These are phyloP conservation scores for Coniella vitis DNA, from an alignment of 2,329 filamentous ascomycete genomes.

Conservation along the genomic window DNA sequence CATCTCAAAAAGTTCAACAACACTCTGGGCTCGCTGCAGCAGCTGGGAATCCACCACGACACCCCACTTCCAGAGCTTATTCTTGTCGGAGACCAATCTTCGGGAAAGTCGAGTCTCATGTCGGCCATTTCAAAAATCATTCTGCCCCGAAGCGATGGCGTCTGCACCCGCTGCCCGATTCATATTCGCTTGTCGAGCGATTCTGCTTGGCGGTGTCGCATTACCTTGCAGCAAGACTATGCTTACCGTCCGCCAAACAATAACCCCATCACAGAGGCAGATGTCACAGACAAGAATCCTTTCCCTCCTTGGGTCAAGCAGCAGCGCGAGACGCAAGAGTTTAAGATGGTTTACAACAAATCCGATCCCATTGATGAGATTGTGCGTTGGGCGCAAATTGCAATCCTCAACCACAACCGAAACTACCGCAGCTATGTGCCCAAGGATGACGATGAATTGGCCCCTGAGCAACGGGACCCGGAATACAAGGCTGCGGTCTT, in stretches of 20 bases:
- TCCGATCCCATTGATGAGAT: slow-evolving; percentile 59
- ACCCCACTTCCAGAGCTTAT: slow-evolving; percentile 72
- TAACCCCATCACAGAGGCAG: slow-evolving; percentile 33
- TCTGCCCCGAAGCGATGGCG: slow-evolving; percentile 62
- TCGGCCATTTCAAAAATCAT: slow-evolving; percentile 63
- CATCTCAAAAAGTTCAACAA: slow-evolving; percentile 59
- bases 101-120: slow-evolving; percentile 69
- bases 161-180: slow-evolving; percentile 74
- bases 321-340: slow-evolving; percentile 44
- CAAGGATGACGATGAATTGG: slow-evolving; percentile 25
- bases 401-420: slow-evolving; percentile 61
- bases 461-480: slow-evolving; percentile 14
- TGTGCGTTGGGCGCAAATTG: slow-evolving; percentile 69
- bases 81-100: slow-evolving; percentile 77
- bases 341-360: slow-evolving; percentile 57
- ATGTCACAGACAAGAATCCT: slow-evolving; percentile 43
- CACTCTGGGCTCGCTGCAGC: slow-evolving; percentile 60
- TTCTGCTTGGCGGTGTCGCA: slow-evolving; percentile 58
- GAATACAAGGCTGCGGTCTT: slow-evolving; percentile 17
- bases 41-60: slow-evolving; percentile 64
- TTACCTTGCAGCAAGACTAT: slow-evolving; percentile 63
- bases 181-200: slow-evolving; percentile 65
- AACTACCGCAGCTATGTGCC: slow-evolving; percentile 49
- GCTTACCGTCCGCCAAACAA: slow-evolving; percentile 38
- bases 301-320: slow-evolving; percentile 61